Evolutionary conservation across 306 rosid genomes (phyloP).

Genomic region (Arachis stenosperma): DNA sequence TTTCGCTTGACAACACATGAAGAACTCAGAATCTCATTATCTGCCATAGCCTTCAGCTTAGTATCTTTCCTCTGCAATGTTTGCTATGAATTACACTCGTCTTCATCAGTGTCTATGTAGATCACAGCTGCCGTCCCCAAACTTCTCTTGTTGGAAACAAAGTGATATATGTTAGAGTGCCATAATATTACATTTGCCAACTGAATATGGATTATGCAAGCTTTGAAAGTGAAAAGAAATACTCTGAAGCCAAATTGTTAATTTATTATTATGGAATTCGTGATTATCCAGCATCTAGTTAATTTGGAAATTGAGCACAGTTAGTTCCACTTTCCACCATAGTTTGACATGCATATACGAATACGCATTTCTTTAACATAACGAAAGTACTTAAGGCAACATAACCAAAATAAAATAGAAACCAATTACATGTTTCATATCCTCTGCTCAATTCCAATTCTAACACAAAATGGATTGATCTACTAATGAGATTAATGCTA

Average conservation of each 20-base stretch:
- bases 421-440: no score
- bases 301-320: background rate
- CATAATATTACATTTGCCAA: background rate
- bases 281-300: background rate
- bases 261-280: slow-evolving; percentile 1
- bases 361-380: no score
- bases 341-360: background rate
- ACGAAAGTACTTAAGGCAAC: no score
- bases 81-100: background rate
- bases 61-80: slow-evolving; percentile 16
- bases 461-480: no score
- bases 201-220: background rate
- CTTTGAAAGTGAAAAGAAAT: slow-evolving; percentile 16
- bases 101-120: slow-evolving; percentile 23
- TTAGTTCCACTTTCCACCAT: slow-evolving; percentile 7
- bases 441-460: no score
- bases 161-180: slow-evolving; percentile 18
- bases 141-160: background rate
- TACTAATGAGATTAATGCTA: no score
- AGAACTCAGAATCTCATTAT: slow-evolving; percentile 8
- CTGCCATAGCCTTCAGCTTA: slow-evolving; percentile 5
- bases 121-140: background rate
- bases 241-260: slow-evolving; percentile 11
- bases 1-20: slow-evolving; percentile 7
- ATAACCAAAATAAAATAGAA: no score